phyloP scores from a whole-genome alignment of 305 asterid genomes.

The Withania somnifera region DNA sequence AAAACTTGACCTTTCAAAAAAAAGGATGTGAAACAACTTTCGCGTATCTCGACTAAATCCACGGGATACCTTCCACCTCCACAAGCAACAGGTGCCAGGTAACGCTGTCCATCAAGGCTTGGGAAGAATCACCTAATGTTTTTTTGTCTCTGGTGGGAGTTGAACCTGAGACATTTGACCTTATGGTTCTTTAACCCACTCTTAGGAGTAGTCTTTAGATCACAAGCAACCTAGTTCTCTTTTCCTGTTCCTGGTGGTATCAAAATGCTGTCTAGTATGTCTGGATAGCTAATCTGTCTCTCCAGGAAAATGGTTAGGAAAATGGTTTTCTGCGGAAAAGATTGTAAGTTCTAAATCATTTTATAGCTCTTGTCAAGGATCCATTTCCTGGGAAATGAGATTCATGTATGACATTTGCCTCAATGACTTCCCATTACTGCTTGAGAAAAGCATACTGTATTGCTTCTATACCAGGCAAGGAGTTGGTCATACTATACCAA shows the following conservation, averaged over 20 bases:
- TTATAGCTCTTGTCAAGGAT: neutral
- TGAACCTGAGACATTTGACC: neutral
- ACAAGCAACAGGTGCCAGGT: too few relatives aligned
- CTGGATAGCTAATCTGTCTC: neutral
- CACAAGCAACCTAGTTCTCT: neutral
- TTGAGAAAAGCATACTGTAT: neutral
- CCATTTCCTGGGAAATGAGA: neutral
- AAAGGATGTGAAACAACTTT: neutral
- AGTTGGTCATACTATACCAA: neutral
- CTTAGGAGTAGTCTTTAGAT: neutral
- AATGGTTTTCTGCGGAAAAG: neutral
- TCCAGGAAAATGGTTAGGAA: neutral
- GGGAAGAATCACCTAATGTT: too few relatives aligned
- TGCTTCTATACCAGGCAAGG: neutral
- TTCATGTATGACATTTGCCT: neutral
- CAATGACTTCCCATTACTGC: neutral
- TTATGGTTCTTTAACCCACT: neutral
- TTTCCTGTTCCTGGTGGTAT: neutral
- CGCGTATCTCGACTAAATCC: too few relatives aligned
- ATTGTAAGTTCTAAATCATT: neutral
- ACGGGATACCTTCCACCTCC: too few relatives aligned
- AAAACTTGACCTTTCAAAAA: neutral
- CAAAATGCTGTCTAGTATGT: neutral
- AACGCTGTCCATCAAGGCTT: too few relatives aligned
- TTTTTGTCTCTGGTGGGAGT: too few relatives aligned